Evolutionary conservation across 2,329 filamentous ascomycete species (phyloP).

Genomic region (Fusarium domesticum): DNA sequence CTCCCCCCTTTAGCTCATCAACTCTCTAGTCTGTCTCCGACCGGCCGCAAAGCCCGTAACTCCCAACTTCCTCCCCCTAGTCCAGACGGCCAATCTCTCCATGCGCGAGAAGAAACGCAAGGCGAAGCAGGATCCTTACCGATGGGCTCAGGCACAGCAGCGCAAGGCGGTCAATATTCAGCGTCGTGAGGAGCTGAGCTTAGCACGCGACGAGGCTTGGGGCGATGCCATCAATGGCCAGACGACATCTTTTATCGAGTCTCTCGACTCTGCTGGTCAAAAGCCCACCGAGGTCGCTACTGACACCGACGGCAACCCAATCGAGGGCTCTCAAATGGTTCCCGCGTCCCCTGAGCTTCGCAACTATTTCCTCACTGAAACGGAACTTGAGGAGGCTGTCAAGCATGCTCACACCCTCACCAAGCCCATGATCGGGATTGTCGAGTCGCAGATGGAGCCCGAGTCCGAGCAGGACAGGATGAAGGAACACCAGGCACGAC

Average conservation of each 20-base stretch:
- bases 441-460: constrained; percentile 42
- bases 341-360: constrained; percentile 54
- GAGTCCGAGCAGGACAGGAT: constrained; percentile 35
- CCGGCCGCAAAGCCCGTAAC: constrained; percentile 46
- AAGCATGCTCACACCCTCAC: constrained; percentile 66
- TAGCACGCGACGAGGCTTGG: constrained; percentile 60
- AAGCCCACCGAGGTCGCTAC: constrained; percentile 33
- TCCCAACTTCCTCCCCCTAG: constrained; percentile 54
- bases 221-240: constrained; percentile 80
- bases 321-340: constrained; percentile 40
- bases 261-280: constrained; percentile 66
- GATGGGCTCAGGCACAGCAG: constrained; percentile 75
- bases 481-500: constrained; percentile 50
- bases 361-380: constrained; percentile 71
- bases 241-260: constrained; percentile 77
- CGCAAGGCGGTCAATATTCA: constrained; percentile 80
- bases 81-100: constrained; percentile 63
- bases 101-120: constrained; percentile 62
- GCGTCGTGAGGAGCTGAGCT: constrained; percentile 66
- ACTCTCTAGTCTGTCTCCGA: constrained; percentile 56
- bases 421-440: constrained; percentile 47
- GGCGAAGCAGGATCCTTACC: constrained; percentile 75
- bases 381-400: constrained; percentile 65
- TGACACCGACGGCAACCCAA: constrained; percentile 42
- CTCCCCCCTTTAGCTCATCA: constrained; percentile 22